Conservation (phyloP, 306 rosid species). For the Carpinus fangiana region DNA sequence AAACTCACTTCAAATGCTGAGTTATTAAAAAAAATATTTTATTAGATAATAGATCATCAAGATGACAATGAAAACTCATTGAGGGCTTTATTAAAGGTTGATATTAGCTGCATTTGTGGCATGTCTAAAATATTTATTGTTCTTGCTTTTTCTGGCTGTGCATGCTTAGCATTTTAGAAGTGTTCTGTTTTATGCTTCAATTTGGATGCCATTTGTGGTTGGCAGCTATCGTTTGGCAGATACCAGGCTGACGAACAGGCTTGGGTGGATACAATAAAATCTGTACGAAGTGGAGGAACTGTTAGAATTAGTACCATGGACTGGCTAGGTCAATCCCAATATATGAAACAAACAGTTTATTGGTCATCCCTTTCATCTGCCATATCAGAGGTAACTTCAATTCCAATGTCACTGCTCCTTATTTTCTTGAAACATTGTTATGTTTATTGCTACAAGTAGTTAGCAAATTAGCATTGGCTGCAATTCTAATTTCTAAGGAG, state of each 20-base stretch:
- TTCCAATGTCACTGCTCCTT: constrained; percentile 16
- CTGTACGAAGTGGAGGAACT: constrained; percentile 53
- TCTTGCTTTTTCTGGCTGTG: background rate
- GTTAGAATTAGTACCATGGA: constrained; percentile 89
- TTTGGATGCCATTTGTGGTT: constrained; percentile 30
- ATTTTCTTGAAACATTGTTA: background rate
- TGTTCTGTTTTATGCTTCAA: background rate
- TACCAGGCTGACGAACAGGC: constrained; percentile 88
- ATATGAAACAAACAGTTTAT: constrained; percentile 53
- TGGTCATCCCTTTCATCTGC: constrained; percentile 92
- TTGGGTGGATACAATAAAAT: constrained; percentile 82
- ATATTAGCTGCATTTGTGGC: background rate
- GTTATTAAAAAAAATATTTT: background rate
- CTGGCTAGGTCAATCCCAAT: constrained; percentile 95
- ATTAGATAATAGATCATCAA: background rate
- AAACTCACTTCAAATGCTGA: background rate
- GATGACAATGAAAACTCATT: background rate
- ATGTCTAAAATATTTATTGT: background rate
- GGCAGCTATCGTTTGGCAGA: constrained; percentile 77
- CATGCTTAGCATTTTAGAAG: constrained; percentile 2
- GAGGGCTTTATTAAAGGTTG: background rate
- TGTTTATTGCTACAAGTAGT: background rate
- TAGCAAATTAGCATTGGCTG: background rate
- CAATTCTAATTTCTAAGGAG: background rate
- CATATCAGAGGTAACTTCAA: constrained; percentile 82